A percentile compares a stretch with the other conserved stretches of the same genome.
phyloP scores from a whole-genome alignment of 768 basidiomycete species.

The Podaxis sp. region DNA sequence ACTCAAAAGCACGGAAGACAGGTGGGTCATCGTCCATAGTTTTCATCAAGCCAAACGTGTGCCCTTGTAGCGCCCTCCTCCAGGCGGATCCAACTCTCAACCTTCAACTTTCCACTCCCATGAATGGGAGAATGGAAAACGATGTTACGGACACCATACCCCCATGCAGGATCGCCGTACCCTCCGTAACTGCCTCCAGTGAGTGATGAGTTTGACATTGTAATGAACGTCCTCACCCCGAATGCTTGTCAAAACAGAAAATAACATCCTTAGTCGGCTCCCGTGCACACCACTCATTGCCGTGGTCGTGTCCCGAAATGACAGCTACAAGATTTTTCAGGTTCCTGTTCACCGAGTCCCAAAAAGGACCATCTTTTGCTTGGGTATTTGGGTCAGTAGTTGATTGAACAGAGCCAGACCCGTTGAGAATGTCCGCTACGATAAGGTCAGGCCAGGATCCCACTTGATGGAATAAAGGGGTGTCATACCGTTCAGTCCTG shows the following conservation, averaged over 20 bases:
- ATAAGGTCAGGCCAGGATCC: background rate
- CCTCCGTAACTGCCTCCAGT: conserved; percentile 63
- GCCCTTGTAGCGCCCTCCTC: conserved; percentile 59
- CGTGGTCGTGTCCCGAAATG: conserved; percentile 76
- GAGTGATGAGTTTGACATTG: background rate
- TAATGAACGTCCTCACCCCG: conserved; percentile 43
- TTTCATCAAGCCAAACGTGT: conserved; percentile 45
- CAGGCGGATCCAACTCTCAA: conserved; percentile 65
- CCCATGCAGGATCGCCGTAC: conserved; percentile 53
- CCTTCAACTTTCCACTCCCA: conserved; percentile 10
- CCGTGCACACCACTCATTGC: conserved; percentile 77
- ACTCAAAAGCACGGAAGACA: background rate
- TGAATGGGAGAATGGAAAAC: conserved; percentile 38
- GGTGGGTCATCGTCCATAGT: conserved; percentile 26
- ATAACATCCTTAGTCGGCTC: conserved; percentile 60
- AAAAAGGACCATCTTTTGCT: conserved; percentile 59
- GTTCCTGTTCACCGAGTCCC: conserved; percentile 53
- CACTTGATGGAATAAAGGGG: background rate
- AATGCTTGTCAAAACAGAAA: conserved; percentile 79
- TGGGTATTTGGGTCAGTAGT: conserved; percentile 32
- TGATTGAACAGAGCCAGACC: conserved; percentile 60
- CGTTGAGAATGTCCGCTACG: conserved; percentile 48
- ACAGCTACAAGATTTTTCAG: conserved; percentile 67
- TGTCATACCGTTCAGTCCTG: conserved; percentile 40
- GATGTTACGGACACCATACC: conserved; percentile 63